Evolutionary conservation across 2,329 filamentous ascomycete genomes (phyloP).

Genomic region (Cladosporium velox): DNA sequence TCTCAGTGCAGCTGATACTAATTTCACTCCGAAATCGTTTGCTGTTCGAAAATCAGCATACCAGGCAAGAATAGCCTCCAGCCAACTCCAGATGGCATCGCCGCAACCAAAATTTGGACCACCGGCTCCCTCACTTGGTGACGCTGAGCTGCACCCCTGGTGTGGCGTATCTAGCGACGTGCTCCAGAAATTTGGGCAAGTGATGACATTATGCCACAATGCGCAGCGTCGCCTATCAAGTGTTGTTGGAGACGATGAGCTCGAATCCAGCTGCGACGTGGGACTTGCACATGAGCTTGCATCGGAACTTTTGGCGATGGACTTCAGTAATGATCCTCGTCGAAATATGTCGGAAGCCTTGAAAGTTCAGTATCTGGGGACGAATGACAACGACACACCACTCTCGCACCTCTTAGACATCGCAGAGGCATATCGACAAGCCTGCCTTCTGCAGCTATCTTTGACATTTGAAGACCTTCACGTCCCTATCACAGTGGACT

Average conservation of each 20-base stretch:
- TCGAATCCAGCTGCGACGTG: neutral
- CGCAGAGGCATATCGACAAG: constrained; percentile 23
- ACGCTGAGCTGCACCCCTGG: constrained; percentile 11
- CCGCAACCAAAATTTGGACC: neutral
- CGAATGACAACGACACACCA: constrained; percentile 22
- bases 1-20: constrained; percentile 2
- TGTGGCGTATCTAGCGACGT: constrained; percentile 12
- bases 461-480: constrained; percentile 21
- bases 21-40: neutral
- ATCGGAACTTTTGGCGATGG: neutral
- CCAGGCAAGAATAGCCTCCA: neutral
- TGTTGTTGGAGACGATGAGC: neutral
- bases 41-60: neutral
- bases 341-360: neutral
- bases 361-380: neutral
- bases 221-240: neutral
- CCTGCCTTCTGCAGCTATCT: constrained; percentile 22
- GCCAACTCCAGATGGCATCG: neutral
- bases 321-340: neutral
- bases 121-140: neutral
- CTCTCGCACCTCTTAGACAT: constrained; percentile 20
- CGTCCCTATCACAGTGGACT: neutral
- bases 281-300: constrained; percentile 5
- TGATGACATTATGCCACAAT: constrained; percentile 8
- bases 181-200: constrained; percentile 7